Evolutionary conservation across 2,329 filamentous ascomycete genomes (phyloP), one percentile per base, ranked within the genome.

Genomic region (Paraphaeosphaeria minitans): DNA sequence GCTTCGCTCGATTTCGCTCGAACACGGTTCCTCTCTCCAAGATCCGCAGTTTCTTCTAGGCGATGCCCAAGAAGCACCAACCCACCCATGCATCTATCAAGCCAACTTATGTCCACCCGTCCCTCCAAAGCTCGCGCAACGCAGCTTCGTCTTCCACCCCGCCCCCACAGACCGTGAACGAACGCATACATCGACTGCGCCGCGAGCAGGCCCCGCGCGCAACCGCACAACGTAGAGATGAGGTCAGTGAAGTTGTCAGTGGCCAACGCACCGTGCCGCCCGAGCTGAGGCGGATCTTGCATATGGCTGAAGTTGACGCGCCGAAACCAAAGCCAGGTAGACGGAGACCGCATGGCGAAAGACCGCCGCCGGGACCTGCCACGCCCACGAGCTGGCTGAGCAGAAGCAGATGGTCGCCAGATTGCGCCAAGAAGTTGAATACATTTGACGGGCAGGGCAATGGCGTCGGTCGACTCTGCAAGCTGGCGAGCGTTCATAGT

Each of bases 11-110:
- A 19, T 29, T 14, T 48, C 2, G 10, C 41, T 22, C 33, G 12
- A 48, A 48, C 0, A 16, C 16, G 9, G 42, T 21, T 21, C 33
- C 24, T 41, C 33, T 22, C 35, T 6, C 21, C 53, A 31, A 29
- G 29, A 39, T n/a, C 13, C 29, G 19, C 37, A 1, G 19, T 48
- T 37, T 37, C 54, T 50, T 56, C 29, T 33, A 43, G 39, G 51
- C 47, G 42, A 83, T 83, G 81, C 80, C 81, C 65, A 82, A 82
- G 74, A 82, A 81, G 69, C 77, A 79, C 60, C 71, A 73, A 16
- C 77, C 75, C 43, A 72, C 74, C 19, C 41, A 51, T 19, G 48
- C 48, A 27, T 51, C 48, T 4, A 51, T 29, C 48, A 51, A 51
- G n/a, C 48, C 77, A 35, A 69, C 67, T 10, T 22, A 29, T 50